Conservation (phyloP, 345 rosid genomes). For the Gossypium sturtianum region DNA sequence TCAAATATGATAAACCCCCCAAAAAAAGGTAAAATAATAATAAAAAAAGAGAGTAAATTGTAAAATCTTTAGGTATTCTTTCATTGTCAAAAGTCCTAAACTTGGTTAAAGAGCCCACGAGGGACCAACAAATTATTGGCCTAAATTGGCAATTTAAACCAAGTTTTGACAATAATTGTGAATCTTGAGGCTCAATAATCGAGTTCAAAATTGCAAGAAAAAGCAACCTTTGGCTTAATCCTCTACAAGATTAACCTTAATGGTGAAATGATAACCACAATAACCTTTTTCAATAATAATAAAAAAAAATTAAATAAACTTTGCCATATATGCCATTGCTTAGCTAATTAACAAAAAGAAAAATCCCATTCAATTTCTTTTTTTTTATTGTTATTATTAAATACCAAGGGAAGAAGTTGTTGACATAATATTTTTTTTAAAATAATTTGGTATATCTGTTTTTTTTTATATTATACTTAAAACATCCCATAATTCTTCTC, state of each 20-base stretch:
- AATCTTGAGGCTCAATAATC: background rate
- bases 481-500: accelerated
- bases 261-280: too few relatives aligned
- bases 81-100: background rate
- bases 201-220: background rate
- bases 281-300: background rate
- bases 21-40: accelerated
- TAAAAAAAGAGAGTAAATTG: background rate
- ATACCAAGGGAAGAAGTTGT: too few relatives aligned
- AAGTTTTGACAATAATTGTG: background rate
- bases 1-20: too few relatives aligned
- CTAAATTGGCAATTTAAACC: background rate
- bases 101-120: background rate
- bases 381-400: background rate
- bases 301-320: background rate
- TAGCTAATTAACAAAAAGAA: background rate
- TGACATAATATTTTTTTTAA: too few relatives aligned
- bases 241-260: background rate
- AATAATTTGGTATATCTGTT: background rate
- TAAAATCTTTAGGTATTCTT: background rate
- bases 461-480: accelerated
- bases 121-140: background rate
- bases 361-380: background rate
- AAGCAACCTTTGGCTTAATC: background rate
- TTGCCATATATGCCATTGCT: background rate